Evolutionary conservation across 805 yeast genomes (phyloP), one percentile per base, ranked within the genome.

Genomic region (Diddensiella santjacobensis): DNA sequence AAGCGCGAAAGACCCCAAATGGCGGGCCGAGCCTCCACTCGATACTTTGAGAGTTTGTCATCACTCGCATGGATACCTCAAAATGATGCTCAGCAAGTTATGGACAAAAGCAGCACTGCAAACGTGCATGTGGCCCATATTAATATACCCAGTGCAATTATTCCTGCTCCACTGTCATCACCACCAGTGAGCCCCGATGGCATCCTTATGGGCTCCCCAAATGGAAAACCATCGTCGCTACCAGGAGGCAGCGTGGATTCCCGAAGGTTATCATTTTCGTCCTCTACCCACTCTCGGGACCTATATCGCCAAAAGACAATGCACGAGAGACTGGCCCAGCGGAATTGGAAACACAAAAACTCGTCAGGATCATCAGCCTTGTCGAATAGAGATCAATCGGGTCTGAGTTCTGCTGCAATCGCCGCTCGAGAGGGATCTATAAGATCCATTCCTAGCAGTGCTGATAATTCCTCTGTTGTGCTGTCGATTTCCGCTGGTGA

Each of bases 261-360:
- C 8, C 15, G 43, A 23, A 11, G 30, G 11, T 18, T 40, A 13
- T 40, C 43, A 11, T 40, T 40, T 22, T 22, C 43, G 10, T 22
- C 43, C 20, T 40, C 43, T 5, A 23, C 30, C 10, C n/a, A 22
- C 4, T 11, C 17, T 22, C 11, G 42, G 10, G 43, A 40, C 31
- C 4, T 22, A 10, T 23, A 40, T 17, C 15, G 43, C 4, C 43
- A 40, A 22, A 40, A 40, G 26, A 20, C 20, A 15, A 11, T 40
- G 33, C 43, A 40, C 5, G 43, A 37, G 20, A 26, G 45, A 19
- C 23, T 30, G 35, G 22, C n/a, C 18, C 40, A 31, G 38, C 22
- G 40, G 30, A 4, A 26, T 3, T 40, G 40, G 49, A 26, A 35
- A 23, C 22, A 38, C 20, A 22, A 44, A 19, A 26, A 26, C 31